phyloP scores from a whole-genome alignment of 352 stramenopile species.

The Globisporangium uncinulatum region DNA sequence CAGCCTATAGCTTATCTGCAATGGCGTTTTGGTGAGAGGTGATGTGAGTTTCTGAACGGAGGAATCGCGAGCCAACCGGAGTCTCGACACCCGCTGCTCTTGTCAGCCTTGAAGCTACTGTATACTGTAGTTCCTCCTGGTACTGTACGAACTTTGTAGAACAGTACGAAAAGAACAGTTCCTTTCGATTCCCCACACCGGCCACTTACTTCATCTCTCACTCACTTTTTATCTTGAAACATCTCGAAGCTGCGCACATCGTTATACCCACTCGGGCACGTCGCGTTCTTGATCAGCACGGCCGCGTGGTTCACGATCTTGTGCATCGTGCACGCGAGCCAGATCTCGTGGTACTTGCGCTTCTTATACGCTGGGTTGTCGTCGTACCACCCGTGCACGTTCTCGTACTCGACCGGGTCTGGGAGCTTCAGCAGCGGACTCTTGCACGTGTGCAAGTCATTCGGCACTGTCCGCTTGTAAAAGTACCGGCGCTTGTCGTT shows the following conservation, averaged over 20 bases:
- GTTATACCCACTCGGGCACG: not conserved
- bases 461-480: slow-evolving; percentile 5
- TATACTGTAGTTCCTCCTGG: no score
- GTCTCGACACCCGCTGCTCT: no score
- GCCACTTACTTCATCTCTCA: no score
- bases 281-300: slow-evolving; percentile 4
- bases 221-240: no score
- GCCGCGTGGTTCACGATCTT: slow-evolving; percentile 7
- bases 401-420: slow-evolving; percentile 1
- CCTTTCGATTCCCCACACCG: no score
- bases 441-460: slow-evolving; percentile 3
- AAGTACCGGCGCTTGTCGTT: slow-evolving; percentile 3
- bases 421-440: not conserved
- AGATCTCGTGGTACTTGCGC: slow-evolving; percentile 4
- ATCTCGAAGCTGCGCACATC: slow-evolving; percentile 5
- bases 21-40: no score
- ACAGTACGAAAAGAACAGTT: no score
- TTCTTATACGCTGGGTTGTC: slow-evolving; percentile 1
- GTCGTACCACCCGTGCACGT: not conserved
- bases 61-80: no score
- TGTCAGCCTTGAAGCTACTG: no score
- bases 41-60: no score
- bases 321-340: slow-evolving; percentile 7
- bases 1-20: no score
- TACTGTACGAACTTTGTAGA: no score